Base-by-base conservation (phyloP, 345 rosid genomes). In the Populus ilicifolia region DNA sequence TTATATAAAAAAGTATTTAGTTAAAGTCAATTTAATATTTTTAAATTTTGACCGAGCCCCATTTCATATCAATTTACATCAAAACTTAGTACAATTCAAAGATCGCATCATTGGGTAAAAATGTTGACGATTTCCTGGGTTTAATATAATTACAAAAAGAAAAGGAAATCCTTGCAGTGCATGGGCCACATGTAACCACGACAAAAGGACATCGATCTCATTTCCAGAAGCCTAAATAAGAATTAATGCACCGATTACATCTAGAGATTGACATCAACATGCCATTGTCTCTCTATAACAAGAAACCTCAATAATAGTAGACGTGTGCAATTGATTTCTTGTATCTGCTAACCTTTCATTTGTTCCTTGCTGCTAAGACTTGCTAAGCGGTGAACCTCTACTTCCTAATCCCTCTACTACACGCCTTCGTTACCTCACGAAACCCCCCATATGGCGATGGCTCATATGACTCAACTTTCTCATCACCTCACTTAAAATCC, bases 351-450 rank as follows among this genome's bases (percentile, higher is more conserved):
- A 9, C 63, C 29, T 59, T 59, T 8, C 43, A 30, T 69, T 7
- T 36, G 35, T 39, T 38, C 2, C 3, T 0, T 3, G 14, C 1
- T 54, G 5, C 13, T 54, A 7, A 17, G 80, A 68, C 5, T 21
- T n/a, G 29, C 29, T 10, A 27, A 59, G 63, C 8, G 63, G 63
- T 23, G 63, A 59, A 59, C 63, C 63, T 10, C 10, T 29, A 59
- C 29, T 79, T 79, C 86, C 89, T 84, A 88, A 85, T 82, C 76
- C 62, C 18, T 48, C 43, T 8, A 36, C 64, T 59, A 67, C 89
- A 88, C 88, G 89, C 70, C 80, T 85, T 82, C 50, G 12, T 73
- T 79, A 36, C 83, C 73, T 82, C 79, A 84, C 86, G 86, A 80
- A 78, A 87, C 8, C 81, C 82, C 29, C n/a, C 63, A 35, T 5